phyloP scores from a whole-genome alignment of 2,329 filamentous ascomycete genomes.

The Seiridium unicorne region DNA sequence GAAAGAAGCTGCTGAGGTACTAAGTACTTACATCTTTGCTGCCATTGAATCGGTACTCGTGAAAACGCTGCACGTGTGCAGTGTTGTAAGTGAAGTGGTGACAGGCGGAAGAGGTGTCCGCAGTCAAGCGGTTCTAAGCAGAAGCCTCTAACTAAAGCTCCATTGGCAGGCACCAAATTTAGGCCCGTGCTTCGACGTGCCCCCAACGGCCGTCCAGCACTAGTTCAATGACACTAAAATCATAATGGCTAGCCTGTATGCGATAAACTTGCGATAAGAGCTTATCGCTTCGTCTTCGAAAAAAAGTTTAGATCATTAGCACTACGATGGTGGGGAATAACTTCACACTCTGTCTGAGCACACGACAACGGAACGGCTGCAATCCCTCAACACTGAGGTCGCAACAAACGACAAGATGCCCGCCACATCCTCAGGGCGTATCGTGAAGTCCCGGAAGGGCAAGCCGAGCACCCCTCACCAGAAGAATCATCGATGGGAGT shows the following conservation, averaged over 20 bases:
- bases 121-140: background rate
- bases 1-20: background rate
- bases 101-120: background rate
- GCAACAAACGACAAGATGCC: conserved; percentile 47
- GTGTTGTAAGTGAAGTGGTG: background rate
- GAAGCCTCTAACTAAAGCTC: too few species aligned
- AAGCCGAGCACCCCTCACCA: conserved; percentile 72
- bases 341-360: background rate
- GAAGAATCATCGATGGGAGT: conserved; percentile 86
- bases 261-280: background rate
- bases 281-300: conserved; percentile 7
- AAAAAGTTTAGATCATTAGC: conserved; percentile 23
- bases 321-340: conserved; percentile 19
- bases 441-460: conserved; percentile 66
- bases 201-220: too few species aligned
- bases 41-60: conserved; percentile 34
- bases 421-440: conserved; percentile 62
- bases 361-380: background rate
- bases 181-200: too few species aligned
- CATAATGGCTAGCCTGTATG: background rate
- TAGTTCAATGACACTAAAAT: background rate
- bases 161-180: too few species aligned
- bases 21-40: conserved; percentile 44
- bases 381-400: background rate
- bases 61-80: background rate